Base-by-base conservation (phyloP, 768 basidiomycete species). In the Favolaschia claudopus region DNA sequence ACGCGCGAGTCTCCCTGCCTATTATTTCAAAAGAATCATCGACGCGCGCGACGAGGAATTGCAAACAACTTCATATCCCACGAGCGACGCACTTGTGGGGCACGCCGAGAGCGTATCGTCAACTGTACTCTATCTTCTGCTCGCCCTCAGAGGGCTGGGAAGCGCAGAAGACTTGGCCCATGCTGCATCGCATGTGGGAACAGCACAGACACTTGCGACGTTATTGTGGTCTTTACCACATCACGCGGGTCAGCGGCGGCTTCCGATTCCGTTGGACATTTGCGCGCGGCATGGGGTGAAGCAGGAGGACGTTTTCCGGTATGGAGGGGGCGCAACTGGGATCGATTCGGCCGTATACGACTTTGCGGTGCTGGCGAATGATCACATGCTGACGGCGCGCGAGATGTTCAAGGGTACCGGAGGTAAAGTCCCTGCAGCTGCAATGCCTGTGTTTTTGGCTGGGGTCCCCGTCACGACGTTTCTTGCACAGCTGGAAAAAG, bases 71-170 rank as follows among this genome's bases (percentile, higher is more conserved):
- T 82, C 85, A 10, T 86, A 90, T 69, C 77, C 88, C 46, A 92
- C 91, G 24, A 69, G 83, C 60, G 88, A 88, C 57, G 85, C 87
- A 43, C 74, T 93, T 65, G 86, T 80, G 24, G 79, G 86, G 24
- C 89, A 93, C 69, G 89, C 91, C 15, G 92, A 94, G 73, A 85
- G 90, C 29, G 94, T 92, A 9, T 83, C 89, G 32, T 91, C 90
- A 58, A 90, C 91, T 10, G 77, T 92, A 43, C 77, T 91, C 63
- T 94, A 95, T 74, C 79, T 91, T 37, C 72, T 92, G 55, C 84
- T 94, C 39, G 88, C 91, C 28, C 72, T 93, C 49, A 73, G 91
- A 54, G 77, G 82, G 22, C 73, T 88, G 19, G 70, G 77, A 20
- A 80, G 82, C 13, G 84, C 84, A 27, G 81, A 83, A 8, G 78